Evolutionary conservation across 495 filamentous ascomycete species (phyloP), one percentile per base, ranked within the genome.

Genomic region (Tetracladium marchalianum): DNA sequence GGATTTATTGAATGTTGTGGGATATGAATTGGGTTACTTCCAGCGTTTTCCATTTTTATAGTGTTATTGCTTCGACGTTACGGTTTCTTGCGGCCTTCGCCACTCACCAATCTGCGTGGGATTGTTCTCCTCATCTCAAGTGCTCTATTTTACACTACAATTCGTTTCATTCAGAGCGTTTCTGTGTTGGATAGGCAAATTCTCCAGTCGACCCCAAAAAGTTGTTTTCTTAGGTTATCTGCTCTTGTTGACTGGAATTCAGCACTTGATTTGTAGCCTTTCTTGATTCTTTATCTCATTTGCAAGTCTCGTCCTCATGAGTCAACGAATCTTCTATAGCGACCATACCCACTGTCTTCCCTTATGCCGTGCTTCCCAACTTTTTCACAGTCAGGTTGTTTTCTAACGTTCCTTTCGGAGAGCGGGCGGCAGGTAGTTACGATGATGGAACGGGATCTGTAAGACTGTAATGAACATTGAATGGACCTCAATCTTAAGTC

Each of bases 321-420:
- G 56, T 43, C 47, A 46, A 59, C 56, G 56, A 59, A 59, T 59
- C 53, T 59, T 51, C 56, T 58, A 56, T 49, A 56, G 56, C 56
- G 56, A 59, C 56, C 22, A 27, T 59, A 59, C 56, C 56, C 56
- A 47, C 35, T 58, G 17, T 31, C 38, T 27, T 51, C 36, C 22
- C 22, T 27, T 27, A 38, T 54, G 27, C 36, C 31, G 31, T 39
- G 17, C 42, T 24, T 51, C 39, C 49, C 34, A 53, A 44, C 38
- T 50, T 51, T 27, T 41, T 49, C 45, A n/a, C n/a, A 16, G 42
- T 53, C 37, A 31, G 32, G 27, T 18, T 51, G 22, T 27, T 27
- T 27, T 27, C 22, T 53, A 46, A 48, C 50, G 47, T 50, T 52
- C 36, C n/a, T 52, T 6, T 36, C 41, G 31, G 43, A 36, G 50